phyloP scores from a whole-genome alignment of 2,329 filamentous ascomycete genomes.

The Sporothrix schenckii region DNA sequence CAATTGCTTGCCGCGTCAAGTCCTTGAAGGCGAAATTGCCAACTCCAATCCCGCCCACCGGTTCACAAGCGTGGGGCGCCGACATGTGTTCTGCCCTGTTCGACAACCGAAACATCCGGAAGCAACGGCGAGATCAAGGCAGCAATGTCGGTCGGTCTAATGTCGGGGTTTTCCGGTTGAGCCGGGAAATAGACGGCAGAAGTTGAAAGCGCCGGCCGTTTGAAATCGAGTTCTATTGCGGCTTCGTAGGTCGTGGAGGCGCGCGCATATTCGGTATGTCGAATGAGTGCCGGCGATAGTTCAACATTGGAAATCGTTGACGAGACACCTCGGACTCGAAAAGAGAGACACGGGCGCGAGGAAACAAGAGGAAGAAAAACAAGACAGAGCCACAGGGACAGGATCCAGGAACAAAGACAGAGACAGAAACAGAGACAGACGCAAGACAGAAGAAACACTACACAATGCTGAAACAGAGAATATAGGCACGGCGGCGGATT shows the following conservation, averaged over 20 bases:
- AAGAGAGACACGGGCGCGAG: neutral
- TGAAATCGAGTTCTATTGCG: neutral
- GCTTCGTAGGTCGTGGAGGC: neutral
- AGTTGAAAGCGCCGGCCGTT: neutral
- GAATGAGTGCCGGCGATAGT: no score
- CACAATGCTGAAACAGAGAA: neutral
- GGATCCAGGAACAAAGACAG: neutral
- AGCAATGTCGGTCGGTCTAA: neutral
- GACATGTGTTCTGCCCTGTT: neutral
- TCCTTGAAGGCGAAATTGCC: neutral
- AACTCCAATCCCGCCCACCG: neutral
- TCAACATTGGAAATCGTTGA: no score
- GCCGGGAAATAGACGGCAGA: neutral
- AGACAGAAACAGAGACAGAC: neutral
- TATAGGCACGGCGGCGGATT: no score
- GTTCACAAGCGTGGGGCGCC: neutral
- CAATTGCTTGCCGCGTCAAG: neutral
- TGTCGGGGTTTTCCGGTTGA: neutral
- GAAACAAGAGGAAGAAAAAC: neutral
- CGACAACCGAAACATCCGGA: neutral
- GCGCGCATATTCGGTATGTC: no score
- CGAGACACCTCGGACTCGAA: neutral
- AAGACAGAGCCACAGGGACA: neutral
- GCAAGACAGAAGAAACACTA: neutral
- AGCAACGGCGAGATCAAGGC: neutral